These are phyloP conservation scores for Tilletia walkeri DNA, from an alignment of 1,284 basidiomycete species.

Conservation along the genomic window DNA sequence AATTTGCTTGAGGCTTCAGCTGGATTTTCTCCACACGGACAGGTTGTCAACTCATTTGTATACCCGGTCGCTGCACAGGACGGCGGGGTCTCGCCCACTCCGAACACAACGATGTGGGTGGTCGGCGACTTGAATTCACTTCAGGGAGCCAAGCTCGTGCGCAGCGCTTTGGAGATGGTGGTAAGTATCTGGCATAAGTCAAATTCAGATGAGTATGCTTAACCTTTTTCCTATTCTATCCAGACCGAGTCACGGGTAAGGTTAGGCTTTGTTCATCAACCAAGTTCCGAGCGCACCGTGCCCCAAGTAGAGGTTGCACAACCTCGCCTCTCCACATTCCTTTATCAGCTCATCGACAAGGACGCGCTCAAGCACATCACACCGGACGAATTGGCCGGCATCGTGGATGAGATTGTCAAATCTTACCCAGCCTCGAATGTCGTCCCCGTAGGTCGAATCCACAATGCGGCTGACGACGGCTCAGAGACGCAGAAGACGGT, in stretches of 20 bases:
- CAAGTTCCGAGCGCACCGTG: conserved; percentile 27
- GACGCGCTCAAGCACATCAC: conserved; percentile 7
- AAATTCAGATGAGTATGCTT: no score
- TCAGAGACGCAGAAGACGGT: conserved; percentile 25
- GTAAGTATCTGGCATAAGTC: conserved; percentile 17
- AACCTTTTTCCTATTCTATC: neutral
- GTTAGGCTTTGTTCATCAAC: conserved; percentile 58
- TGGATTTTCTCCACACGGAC: conserved; percentile 23
- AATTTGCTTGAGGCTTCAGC: conserved; percentile 29
- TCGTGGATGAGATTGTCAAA: conserved; percentile 9
- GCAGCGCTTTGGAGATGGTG: conserved; percentile 62
- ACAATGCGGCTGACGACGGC: conserved; percentile 27
- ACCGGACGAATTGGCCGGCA: conserved; percentile 19
- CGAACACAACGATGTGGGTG: conserved; percentile 65
- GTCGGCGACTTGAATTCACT: conserved; percentile 75
- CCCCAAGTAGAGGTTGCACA: conserved; percentile 21
- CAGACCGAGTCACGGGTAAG: conserved; percentile 38
- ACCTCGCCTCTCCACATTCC: conserved; percentile 24
- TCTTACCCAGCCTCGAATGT: neutral
- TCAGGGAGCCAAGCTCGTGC: conserved; percentile 64
- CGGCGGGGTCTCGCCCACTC: conserved; percentile 22
- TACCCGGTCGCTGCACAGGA: conserved; percentile 23
- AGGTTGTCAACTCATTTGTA: conserved; percentile 23
- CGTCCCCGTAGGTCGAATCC: neutral
- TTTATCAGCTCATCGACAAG: conserved; percentile 26